Evolutionary conservation across 495 filamentous ascomycete species (phyloP).

Genomic region (Penicillium roqueforti): DNA sequence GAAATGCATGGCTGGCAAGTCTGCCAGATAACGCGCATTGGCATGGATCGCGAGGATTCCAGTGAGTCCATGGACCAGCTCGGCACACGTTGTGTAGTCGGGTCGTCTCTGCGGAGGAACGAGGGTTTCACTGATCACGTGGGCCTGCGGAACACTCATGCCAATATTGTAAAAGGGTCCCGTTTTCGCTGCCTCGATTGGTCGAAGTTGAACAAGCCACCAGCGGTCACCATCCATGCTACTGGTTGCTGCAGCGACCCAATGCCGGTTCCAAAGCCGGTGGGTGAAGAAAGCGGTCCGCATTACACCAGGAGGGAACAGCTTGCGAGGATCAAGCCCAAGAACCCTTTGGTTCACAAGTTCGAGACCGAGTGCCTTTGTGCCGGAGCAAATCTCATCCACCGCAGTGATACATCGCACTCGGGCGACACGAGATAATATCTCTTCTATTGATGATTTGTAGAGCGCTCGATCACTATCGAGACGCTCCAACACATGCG

Average conservation of each 20-base stretch:
- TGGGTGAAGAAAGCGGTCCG: conserved; percentile 62
- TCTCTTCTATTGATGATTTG: conserved; percentile 52
- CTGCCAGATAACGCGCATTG: conserved; percentile 39
- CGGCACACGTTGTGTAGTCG: conserved; percentile 31
- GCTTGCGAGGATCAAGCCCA: conserved; percentile 53
- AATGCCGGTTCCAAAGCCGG: conserved; percentile 57
- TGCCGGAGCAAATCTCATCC: conserved; percentile 59
- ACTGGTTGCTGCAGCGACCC: conserved; percentile 64
- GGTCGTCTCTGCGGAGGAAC: conserved; percentile 18
- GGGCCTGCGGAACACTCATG: conserved; percentile 19
- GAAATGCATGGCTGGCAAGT: conserved; percentile 28
- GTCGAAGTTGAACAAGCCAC: conserved; percentile 62
- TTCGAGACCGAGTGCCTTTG: conserved; percentile 59
- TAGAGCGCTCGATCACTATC: conserved; percentile 35
- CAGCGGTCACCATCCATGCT: conserved; percentile 71
- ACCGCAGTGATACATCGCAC: conserved; percentile 55
- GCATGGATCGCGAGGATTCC: conserved; percentile 41
- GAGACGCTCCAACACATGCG: conserved; percentile 43
- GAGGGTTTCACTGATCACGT: conserved; percentile 28
- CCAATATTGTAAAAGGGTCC: conserved; percentile 6
- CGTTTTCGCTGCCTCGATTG: conserved; percentile 12
- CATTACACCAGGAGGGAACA: conserved; percentile 57
- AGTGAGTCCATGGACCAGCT: conserved; percentile 36
- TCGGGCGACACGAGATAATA: conserved; percentile 46
- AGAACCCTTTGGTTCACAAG: conserved; percentile 50